phyloP scores from a whole-genome alignment of 371 early-diverging fungal genomes.

The Rhizomucor pusillus region DNA sequence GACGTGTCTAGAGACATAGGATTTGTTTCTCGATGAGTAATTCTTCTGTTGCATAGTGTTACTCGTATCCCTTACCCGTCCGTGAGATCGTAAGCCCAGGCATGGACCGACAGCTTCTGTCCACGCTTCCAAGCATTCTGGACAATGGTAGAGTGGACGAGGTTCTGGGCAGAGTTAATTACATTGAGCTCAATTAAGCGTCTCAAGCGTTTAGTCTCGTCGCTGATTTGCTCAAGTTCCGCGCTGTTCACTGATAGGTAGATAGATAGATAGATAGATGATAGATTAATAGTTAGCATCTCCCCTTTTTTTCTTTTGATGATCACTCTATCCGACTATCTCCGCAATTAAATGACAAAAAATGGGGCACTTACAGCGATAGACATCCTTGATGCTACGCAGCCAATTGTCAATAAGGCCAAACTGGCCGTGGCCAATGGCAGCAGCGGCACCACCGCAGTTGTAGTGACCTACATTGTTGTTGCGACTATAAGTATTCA shows the following conservation, averaged over 20 bases:
- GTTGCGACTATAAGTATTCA: neutral
- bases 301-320: slow-evolving; percentile 1
- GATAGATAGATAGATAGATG: too few species aligned
- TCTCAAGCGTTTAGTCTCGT: slow-evolving; percentile 40
- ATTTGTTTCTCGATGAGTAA: too few species aligned
- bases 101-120: slow-evolving; percentile 77
- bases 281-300: neutral
- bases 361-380: slow-evolving; percentile 52
- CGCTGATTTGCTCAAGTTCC: slow-evolving; percentile 46
- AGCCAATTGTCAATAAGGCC: slow-evolving; percentile 90
- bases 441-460: slow-evolving; percentile 86
- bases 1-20: slow-evolving; percentile 1
- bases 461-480: slow-evolving; percentile 66
- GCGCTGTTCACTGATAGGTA: slow-evolving; percentile 33
- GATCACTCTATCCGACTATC: too few species aligned
- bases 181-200: slow-evolving; percentile 77
- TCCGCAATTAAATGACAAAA: neutral
- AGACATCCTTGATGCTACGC: slow-evolving; percentile 74
- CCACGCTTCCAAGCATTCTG: slow-evolving; percentile 82
- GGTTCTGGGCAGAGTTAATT: slow-evolving; percentile 67
- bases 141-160: slow-evolving; percentile 74
- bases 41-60: too few species aligned
- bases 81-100: slow-evolving; percentile 79
- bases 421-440: slow-evolving; percentile 58
- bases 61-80: slow-evolving; percentile 45